Conservation (phyloP, 345 rosid species). For the Murraya koenigii region DNA sequence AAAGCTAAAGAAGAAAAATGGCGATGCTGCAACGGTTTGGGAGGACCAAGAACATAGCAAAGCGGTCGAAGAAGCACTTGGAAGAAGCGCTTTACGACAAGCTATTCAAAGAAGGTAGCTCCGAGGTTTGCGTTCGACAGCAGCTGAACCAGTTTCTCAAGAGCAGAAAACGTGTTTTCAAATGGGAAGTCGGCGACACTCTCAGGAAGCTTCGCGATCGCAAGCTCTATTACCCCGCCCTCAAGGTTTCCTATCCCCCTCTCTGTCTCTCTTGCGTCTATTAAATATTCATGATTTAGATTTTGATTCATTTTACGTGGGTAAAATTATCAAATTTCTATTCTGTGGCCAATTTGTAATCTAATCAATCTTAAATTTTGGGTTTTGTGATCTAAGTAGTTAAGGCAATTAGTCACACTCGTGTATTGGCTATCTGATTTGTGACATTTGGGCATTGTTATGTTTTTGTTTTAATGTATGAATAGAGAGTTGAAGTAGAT, state of each 20-base stretch:
- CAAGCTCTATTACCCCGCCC: slow-evolving; percentile 70
- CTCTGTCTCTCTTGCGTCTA: no score
- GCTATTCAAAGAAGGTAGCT: slow-evolving; percentile 76
- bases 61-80: slow-evolving; percentile 80
- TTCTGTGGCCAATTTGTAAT: background rate
- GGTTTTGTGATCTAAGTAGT: background rate
- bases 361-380: background rate
- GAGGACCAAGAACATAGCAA: slow-evolving; percentile 57
- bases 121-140: slow-evolving; percentile 61
- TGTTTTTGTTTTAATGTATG: background rate
- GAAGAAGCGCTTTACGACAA: slow-evolving; percentile 70
- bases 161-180: slow-evolving; percentile 79
- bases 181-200: slow-evolving; percentile 96
- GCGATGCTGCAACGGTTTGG: slow-evolving; percentile 57
- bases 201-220: slow-evolving; percentile 79
- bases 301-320: background rate
- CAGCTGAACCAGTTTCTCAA: slow-evolving; percentile 78
- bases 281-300: background rate
- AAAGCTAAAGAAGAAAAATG: slow-evolving; percentile 29
- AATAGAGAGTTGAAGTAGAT: background rate
- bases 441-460: background rate
- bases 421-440: background rate
- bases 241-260: slow-evolving; percentile 51
- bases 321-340: no score
- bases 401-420: no score